Percentiles rank a stretch among this genome's conserved stretches.
These are phyloP conservation scores for Karstenula rhodostoma DNA, from an alignment of 2,329 filamentous ascomycete genomes.

Conservation along the genomic window DNA sequence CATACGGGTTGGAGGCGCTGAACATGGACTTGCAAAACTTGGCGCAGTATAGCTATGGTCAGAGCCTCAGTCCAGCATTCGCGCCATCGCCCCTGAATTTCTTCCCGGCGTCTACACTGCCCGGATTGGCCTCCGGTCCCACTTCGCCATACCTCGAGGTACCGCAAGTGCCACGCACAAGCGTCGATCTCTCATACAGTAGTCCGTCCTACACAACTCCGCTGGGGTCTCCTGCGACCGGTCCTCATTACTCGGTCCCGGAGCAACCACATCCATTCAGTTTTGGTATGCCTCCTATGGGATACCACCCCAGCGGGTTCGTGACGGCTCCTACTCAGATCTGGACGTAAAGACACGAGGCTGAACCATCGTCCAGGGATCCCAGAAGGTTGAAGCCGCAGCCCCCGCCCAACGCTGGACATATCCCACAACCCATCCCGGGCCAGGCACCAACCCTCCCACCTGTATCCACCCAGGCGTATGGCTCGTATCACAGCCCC, in stretches of 20 bases:
- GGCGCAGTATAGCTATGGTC: slow-evolving; percentile 50
- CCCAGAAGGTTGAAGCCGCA: slow-evolving; percentile 38
- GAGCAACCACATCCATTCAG: slow-evolving; percentile 49
- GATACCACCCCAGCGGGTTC: slow-evolving; percentile 53
- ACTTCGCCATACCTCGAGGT: slow-evolving; percentile 57
- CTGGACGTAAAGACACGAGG: slow-evolving; percentile 52
- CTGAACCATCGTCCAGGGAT: slow-evolving; percentile 54
- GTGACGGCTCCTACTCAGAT: slow-evolving; percentile 51
- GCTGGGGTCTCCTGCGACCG: slow-evolving; percentile 46
- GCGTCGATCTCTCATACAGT: slow-evolving; percentile 41
- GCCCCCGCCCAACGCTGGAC: slow-evolving; percentile 32
- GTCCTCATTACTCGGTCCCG: slow-evolving; percentile 45
- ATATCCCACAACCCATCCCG: slow-evolving; percentile 16
- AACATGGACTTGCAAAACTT: slow-evolving; percentile 53
- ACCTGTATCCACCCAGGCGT: slow-evolving; percentile 6
- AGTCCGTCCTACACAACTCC: slow-evolving; percentile 44
- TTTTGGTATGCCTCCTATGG: slow-evolving; percentile 50
- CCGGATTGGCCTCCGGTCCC: slow-evolving; percentile 43
- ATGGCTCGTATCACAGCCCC: slow-evolving; percentile 2
- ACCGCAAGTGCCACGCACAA: slow-evolving; percentile 54
- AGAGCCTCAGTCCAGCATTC: slow-evolving; percentile 60
- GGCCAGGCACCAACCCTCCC: slow-evolving; percentile 14
- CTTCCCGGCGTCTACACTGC: slow-evolving; percentile 41
- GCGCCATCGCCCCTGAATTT: slow-evolving; percentile 56
- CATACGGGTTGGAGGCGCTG: slow-evolving; percentile 49